Base-by-base conservation (phyloP, 2,329 filamentous ascomycete genomes). In the Domatiomyces globalis region DNA sequence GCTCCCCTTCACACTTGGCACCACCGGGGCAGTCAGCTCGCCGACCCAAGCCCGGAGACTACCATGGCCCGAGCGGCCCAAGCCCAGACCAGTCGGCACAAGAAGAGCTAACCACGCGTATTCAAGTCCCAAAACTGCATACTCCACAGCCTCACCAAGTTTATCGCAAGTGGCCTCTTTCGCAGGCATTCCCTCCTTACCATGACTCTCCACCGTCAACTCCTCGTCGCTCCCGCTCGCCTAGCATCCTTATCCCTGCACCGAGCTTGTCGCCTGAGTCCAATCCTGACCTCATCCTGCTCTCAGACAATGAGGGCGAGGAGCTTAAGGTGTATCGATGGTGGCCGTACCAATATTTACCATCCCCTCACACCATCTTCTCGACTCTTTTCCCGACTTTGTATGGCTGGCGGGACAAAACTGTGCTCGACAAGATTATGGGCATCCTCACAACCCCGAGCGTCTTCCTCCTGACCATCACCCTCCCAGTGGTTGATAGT, bases 401-500 rank as follows among this genome's bases (percentile, higher is more conserved):
- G 27, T 83, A 81, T 57, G 81, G 77, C 22, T 98, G 90, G 87
- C 72, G 68, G 44, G 79, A 84, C 25, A 96, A 95, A 67, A 80
- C 73, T n/a, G 67, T 84, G n/a, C 87, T 83, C 80, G 89, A 90
- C 61, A 88, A 85, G 62, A 69, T 88, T 45, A 71, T 95, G 46
- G 90, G 87, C 43, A 61, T 92, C 9, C 75, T 94, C 39, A 89
- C 89, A 6, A 83, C 87, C n/a, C 86, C 89, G 1, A 94, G 85
- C 60, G 87, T 98, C 39, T 86, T 98, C 56, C 70, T 96, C 1
- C 74, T 98, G 3, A 90, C 90, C 0, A 80, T 92, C 46, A 98
- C 92, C 0, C 68, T 98, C 4, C 92, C 94, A 0, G 88, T 98
- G 0, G 86, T 95, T 5, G 90, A 96, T 61, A 78, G 78, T 1